phyloP scores from a whole-genome alignment of 2,329 filamentous ascomycete genomes.

The Hymenoscyphus infarciens region DNA sequence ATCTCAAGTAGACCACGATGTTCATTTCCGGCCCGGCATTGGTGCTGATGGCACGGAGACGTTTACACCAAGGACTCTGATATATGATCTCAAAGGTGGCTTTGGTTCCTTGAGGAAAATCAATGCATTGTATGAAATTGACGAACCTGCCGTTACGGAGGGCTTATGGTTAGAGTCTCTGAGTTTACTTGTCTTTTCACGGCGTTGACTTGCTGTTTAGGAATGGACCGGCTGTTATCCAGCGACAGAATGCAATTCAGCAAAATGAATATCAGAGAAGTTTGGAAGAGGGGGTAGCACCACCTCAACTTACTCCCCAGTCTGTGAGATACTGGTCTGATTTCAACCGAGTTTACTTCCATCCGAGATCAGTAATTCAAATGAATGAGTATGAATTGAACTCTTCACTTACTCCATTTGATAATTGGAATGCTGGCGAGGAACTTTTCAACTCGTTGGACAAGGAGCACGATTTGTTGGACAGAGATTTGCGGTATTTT shows the following conservation, averaged over 20 bases:
- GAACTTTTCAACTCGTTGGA: slow-evolving; percentile 72
- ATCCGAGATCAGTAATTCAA: slow-evolving; percentile 83
- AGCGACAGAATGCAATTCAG: slow-evolving; percentile 63
- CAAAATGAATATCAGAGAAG: slow-evolving; percentile 74
- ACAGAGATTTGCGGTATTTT: slow-evolving; percentile 85
- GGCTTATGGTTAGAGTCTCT: slow-evolving; percentile 39
- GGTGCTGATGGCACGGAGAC: slow-evolving; percentile 84
- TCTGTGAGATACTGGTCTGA: slow-evolving; percentile 96
- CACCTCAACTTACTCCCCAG: slow-evolving; percentile 61
- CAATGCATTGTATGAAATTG: slow-evolving; percentile 71
- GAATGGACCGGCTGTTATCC: slow-evolving; percentile 64
- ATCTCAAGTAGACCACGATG: slow-evolving; percentile 72
- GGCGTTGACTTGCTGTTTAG: slow-evolving; percentile 38
- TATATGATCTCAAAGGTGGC: slow-evolving; percentile 92
- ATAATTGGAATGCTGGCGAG: slow-evolving; percentile 69
- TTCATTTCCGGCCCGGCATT: slow-evolving; percentile 83
- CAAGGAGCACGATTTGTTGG: slow-evolving; percentile 79
- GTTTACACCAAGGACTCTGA: slow-evolving; percentile 83
- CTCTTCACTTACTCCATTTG: slow-evolving; percentile 76
- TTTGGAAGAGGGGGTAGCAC: slow-evolving; percentile 66
- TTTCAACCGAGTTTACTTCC: slow-evolving; percentile 88
- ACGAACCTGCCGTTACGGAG: slow-evolving; percentile 31
- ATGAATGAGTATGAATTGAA: slow-evolving; percentile 83
- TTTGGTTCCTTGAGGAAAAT: slow-evolving; percentile 86
- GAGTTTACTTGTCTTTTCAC: neutral